A percentile compares a stretch with the other conserved stretches of the same genome.
Evolutionary conservation across 441 rosid genomes (phyloP).

Genomic region (Aquilaria agallochum): DNA sequence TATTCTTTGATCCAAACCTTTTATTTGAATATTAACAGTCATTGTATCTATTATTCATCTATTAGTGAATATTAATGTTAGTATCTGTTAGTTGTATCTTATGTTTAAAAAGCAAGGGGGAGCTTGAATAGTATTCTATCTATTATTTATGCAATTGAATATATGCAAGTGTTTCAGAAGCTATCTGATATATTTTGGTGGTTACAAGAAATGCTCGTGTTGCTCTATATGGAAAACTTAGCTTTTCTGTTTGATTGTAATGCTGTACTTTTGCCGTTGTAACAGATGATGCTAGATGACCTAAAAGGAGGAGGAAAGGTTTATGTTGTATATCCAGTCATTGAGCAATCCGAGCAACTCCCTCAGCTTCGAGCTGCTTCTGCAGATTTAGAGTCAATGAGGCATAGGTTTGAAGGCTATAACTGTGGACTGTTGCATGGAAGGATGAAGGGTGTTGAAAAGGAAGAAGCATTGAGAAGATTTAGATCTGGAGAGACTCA

Average conservation of each 20-base stretch:
- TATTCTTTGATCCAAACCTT: too few species aligned
- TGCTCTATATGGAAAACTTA: too few species aligned
- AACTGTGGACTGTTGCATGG: constrained; percentile 88
- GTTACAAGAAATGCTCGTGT: too few species aligned
- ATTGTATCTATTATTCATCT: too few species aligned
- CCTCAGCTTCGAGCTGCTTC: constrained; percentile 94
- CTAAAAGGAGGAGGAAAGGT: constrained; percentile 69
- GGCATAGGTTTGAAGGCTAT: constrained; percentile 49
- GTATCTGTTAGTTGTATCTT: too few species aligned
- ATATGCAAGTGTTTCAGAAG: too few species aligned
- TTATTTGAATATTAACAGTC: too few species aligned
- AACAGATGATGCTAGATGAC: constrained; percentile 83
- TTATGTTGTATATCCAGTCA: constrained; percentile 82
- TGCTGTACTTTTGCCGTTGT: constrained; percentile 7
- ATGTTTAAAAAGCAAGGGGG: too few species aligned
- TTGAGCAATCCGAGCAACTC: constrained; percentile 88
- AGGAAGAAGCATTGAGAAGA: constrained; percentile 65
- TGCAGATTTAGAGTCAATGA: constrained; percentile 60
- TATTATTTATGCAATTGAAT: too few species aligned
- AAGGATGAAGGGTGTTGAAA: constrained; percentile 81
- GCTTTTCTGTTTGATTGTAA: not conserved
- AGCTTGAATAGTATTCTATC: too few species aligned
- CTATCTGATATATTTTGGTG: too few species aligned
- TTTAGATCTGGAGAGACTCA: constrained; percentile 83
- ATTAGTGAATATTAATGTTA: too few species aligned